Evolutionary conservation across 2,329 filamentous ascomycete genomes (phyloP), one percentile per base, ranked within the genome.

Genomic region (Sclerotinia subarctica): DNA sequence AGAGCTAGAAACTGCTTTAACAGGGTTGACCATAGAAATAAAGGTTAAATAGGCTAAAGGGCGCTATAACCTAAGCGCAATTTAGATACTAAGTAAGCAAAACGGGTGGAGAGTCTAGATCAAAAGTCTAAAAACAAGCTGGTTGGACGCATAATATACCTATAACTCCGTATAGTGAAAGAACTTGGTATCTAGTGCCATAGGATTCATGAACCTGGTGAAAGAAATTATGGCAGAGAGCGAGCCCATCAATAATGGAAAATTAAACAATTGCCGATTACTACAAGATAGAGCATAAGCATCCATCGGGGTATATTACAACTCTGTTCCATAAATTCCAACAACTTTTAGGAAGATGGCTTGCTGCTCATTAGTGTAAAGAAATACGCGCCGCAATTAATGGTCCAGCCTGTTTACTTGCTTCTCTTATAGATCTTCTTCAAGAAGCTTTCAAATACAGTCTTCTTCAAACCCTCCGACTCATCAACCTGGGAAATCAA

Each of bases 401-500:
- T 38, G 19, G 5, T 15, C 24, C 11, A 8, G 49, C 26, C 46
- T 13, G n/a, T 80, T 79, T 91, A 98, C 82, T 97, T 98, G 86
- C 88, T 95, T 78, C 95, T 87, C 88, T 97, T 97, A 87, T 98
- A 98, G 78, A 99, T 98, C 87, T 99, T 99, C 80, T 85, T 84
- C 72, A 99, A 83, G 85, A 98, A 99, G 56, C 87, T 86, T 75
- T 96, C 90, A 74, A 98, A 97, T 52, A 98, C 87, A 69, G 85
- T 86, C 86, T 92, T 95, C 86, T 96, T 97, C 77, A 99, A 81
- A 21, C 95, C 95, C 72, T 91, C 86, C 70, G 85, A 89, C 85
- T 97, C 94, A 77, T 99, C 93, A 64, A 98, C 83, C 70, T 88
- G 82, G 29, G 84, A 85, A 76, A 99, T 97, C 83, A 90, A 86